Conservation (phyloP, 495 filamentous ascomycete genomes). For the Echria macrotheca region DNA sequence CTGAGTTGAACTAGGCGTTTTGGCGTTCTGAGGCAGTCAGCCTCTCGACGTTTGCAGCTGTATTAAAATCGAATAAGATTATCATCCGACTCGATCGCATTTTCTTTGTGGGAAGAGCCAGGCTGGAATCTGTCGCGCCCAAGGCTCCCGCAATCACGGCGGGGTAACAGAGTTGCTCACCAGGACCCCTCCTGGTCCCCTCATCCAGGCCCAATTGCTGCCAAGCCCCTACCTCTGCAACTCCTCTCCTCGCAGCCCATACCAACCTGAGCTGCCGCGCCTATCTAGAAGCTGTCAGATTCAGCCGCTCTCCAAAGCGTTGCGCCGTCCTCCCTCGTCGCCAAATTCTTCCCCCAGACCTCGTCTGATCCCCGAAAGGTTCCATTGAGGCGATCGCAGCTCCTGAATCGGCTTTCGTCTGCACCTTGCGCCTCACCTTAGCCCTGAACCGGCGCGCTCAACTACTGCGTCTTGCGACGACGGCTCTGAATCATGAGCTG, state of each 20-base stretch:
- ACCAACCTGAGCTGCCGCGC: constrained; percentile 6
- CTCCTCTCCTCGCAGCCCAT: constrained; percentile 19
- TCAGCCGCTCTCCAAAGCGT: constrained; percentile 6
- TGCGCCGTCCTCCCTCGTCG: neutral
- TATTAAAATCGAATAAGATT: too few species aligned
- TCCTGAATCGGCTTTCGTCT: too few species aligned
- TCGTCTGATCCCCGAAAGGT: neutral
- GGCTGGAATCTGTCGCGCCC: neutral
- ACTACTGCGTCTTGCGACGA: too few species aligned
- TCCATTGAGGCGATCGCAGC: neutral
- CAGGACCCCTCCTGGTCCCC: neutral
- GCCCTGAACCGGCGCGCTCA: constrained; percentile 9
- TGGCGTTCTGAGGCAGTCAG: too few species aligned
- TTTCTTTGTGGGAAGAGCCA: neutral
- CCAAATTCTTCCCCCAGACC: neutral
- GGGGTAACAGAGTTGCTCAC: neutral
- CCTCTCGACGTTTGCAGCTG: too few species aligned
- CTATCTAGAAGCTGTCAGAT: constrained; percentile 15
- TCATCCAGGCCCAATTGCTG: constrained; percentile 24
- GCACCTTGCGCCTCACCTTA: neutral
- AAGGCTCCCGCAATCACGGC: neutral
- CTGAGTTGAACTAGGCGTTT: too few species aligned
- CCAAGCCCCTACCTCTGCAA: constrained; percentile 15
- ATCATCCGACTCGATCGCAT: too few species aligned
- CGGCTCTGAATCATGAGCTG: constrained; percentile 33